These are phyloP conservation scores for Dujonia santamariae DNA, from an alignment of 1,139 yeast genomes.

Conservation along the genomic window DNA sequence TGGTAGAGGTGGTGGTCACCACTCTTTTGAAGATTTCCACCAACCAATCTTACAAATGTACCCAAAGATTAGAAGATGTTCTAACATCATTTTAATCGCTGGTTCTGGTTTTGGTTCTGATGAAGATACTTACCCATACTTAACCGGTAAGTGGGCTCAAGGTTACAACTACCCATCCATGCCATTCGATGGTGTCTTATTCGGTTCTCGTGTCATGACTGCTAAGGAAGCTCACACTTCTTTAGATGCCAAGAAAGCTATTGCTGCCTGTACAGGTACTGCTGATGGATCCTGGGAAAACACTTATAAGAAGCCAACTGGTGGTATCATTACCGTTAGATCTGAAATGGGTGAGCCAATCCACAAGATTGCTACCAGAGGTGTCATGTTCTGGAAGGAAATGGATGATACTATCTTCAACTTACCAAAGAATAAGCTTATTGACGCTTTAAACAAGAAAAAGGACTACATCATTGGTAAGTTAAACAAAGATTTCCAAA, in stretches of 20 bases:
- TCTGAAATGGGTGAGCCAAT: slow-evolving; percentile 99
- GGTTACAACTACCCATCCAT: slow-evolving; percentile 88
- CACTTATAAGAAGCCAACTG: slow-evolving; percentile 92
- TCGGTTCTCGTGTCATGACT: slow-evolving; percentile 96
- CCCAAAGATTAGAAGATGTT: slow-evolving; percentile 86
- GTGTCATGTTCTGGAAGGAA: slow-evolving; percentile 96
- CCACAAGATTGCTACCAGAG: slow-evolving; percentile 97
- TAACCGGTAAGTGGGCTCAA: slow-evolving; percentile 94
- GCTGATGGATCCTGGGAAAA: slow-evolving; percentile 87
- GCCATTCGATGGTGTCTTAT: slow-evolving; percentile 98
- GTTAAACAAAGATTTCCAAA: slow-evolving; percentile 92
- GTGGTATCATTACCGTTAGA: slow-evolving; percentile 93
- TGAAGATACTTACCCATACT: slow-evolving; percentile 94
- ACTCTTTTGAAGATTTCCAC: slow-evolving; percentile 98
- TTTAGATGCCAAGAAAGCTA: slow-evolving; percentile 88
- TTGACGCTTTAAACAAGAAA: slow-evolving; percentile 79
- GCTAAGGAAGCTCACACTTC: slow-evolving; percentile 96
- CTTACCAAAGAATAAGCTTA: slow-evolving; percentile 84
- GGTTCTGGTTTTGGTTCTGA: slow-evolving; percentile 99
- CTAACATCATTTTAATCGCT: slow-evolving; percentile 86
- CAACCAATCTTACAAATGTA: slow-evolving; percentile 96
- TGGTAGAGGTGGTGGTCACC: slow-evolving; percentile 99
- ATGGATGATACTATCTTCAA: slow-evolving; percentile 90
- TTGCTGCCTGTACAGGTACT: slow-evolving; percentile 89
- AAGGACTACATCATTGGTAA: slow-evolving; percentile 80